These are phyloP conservation scores for Lichtheimia ramosa DNA, from an alignment of 371 early-diverging fungal species.

Conservation along the genomic window DNA sequence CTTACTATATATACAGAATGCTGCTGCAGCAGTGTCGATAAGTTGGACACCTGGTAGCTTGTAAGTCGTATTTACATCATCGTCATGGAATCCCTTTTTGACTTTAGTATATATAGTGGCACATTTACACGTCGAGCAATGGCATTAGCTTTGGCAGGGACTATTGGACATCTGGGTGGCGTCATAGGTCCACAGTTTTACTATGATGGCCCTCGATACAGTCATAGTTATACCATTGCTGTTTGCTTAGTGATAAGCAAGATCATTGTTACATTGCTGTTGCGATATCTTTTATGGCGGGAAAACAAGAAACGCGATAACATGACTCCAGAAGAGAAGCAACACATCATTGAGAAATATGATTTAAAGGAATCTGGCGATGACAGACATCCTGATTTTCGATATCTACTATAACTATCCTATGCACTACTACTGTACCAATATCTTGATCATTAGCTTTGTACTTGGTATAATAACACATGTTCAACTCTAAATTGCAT, in stretches of 20 bases:
- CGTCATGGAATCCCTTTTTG: too few species aligned
- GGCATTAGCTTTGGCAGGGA: not conserved
- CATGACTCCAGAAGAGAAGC: slow-evolving; percentile 6
- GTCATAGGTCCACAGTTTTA: slow-evolving; percentile 2
- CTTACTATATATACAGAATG: too few species aligned
- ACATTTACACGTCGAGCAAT: not conserved
- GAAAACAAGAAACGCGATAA: slow-evolving; percentile 5
- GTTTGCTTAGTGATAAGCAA: not conserved
- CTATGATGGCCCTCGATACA: not conserved
- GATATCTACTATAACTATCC: not conserved
- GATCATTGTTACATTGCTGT: not conserved
- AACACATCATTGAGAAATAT: not conserved
- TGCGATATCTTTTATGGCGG: slow-evolving; percentile 9
- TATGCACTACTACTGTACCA: too few species aligned
- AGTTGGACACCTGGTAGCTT: not conserved
- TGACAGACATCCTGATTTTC: slow-evolving; percentile 9
- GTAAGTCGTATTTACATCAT: not conserved
- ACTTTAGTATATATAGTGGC: too few species aligned
- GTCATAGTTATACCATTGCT: slow-evolving; percentile 3
- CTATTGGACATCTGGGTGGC: not conserved
- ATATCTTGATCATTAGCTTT: too few species aligned
- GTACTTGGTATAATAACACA: too few species aligned
- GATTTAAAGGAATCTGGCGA: not conserved
- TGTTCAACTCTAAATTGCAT: too few species aligned
- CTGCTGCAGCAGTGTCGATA: too few species aligned